Evolutionary conservation across 352 stramenopile species (phyloP).

Genomic region (Phytopythium sindhum): DNA sequence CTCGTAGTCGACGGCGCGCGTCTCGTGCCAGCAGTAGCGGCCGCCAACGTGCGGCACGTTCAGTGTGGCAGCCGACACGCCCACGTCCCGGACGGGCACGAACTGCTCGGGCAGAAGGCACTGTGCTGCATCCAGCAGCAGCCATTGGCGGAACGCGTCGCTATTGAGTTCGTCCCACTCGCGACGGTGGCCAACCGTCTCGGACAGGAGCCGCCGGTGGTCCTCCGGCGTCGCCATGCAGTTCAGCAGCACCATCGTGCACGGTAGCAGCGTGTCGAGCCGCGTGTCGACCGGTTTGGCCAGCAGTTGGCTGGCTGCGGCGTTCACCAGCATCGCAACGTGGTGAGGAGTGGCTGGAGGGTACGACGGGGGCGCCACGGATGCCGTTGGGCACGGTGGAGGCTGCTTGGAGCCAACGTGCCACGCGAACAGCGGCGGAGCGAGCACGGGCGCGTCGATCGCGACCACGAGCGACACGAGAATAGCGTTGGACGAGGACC

Average conservation of each 20-base stretch:
- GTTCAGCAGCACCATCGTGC: constrained; percentile 55
- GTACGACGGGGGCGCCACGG: background rate
- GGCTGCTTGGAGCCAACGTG: constrained; percentile 47
- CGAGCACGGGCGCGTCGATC: constrained; percentile 46
- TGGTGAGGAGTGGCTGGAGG: constrained; percentile 9
- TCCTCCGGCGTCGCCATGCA: constrained; percentile 29
- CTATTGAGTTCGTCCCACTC: constrained; percentile 36
- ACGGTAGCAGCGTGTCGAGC: constrained; percentile 45
- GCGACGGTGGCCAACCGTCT: constrained; percentile 44
- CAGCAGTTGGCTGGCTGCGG: constrained; percentile 1
- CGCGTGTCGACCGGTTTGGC: constrained; percentile 15
- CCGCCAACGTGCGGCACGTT: constrained; percentile 58
- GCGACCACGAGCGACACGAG: constrained; percentile 58
- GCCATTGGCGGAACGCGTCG: constrained; percentile 52
- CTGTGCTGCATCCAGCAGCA: constrained; percentile 13
- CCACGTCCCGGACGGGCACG: constrained; percentile 45
- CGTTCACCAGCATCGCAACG: background rate
- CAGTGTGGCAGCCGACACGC: constrained; percentile 41
- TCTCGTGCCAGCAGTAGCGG: constrained; percentile 66
- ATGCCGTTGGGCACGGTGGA: constrained; percentile 12
- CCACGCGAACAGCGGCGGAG: constrained; percentile 68
- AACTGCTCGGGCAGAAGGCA: constrained; percentile 38
- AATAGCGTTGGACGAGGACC: constrained; percentile 61
- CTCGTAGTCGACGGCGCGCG: constrained; percentile 21
- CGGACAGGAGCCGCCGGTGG: constrained; percentile 29